These are phyloP conservation scores for Hymenochaete sp. DNA, from an alignment of 1,284 basidiomycete species.

Conservation along the genomic window DNA sequence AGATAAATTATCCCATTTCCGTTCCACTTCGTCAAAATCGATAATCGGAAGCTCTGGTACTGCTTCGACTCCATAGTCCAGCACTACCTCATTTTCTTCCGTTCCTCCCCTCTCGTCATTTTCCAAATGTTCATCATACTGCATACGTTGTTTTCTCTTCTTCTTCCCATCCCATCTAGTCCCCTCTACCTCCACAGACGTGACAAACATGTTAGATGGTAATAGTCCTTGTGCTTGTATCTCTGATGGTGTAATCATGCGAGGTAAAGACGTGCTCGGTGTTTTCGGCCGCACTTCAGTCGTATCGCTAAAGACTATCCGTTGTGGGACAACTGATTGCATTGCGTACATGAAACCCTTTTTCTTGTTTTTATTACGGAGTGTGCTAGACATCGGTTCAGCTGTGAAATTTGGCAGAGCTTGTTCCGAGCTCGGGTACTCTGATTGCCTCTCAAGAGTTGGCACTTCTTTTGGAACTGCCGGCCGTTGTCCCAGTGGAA, in stretches of 20 bases:
- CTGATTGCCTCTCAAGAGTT: neutral
- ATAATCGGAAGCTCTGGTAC: conserved; percentile 19
- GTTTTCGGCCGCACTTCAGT: conserved; percentile 13
- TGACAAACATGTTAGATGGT: conserved; percentile 58
- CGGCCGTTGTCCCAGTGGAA: conserved; percentile 26
- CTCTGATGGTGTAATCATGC: conserved; percentile 58
- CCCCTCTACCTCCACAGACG: conserved; percentile 57
- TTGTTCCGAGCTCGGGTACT: neutral
- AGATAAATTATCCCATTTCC: conserved; percentile 31
- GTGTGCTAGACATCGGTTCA: conserved; percentile 44
- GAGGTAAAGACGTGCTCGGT: conserved; percentile 17
- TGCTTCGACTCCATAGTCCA: neutral
- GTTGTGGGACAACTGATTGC: conserved; percentile 37
- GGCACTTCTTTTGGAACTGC: neutral
- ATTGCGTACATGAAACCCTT: conserved; percentile 54
- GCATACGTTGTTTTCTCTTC: conserved; percentile 22
- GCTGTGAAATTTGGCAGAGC: conserved; percentile 10
- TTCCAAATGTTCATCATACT: conserved; percentile 1
- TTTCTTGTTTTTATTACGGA: conserved; percentile 68
- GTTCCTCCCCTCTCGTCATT: conserved; percentile 1
- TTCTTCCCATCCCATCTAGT: conserved; percentile 28
- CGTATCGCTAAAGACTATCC: conserved; percentile 44
- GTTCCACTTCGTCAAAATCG: conserved; percentile 35
- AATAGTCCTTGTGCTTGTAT: conserved; percentile 39
- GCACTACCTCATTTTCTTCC: neutral